A percentile compares a stretch with the other conserved stretches of the same genome.
These are phyloP conservation scores for Lactifluus pinguis DNA, from an alignment of 768 basidiomycete species.

Conservation along the genomic window DNA sequence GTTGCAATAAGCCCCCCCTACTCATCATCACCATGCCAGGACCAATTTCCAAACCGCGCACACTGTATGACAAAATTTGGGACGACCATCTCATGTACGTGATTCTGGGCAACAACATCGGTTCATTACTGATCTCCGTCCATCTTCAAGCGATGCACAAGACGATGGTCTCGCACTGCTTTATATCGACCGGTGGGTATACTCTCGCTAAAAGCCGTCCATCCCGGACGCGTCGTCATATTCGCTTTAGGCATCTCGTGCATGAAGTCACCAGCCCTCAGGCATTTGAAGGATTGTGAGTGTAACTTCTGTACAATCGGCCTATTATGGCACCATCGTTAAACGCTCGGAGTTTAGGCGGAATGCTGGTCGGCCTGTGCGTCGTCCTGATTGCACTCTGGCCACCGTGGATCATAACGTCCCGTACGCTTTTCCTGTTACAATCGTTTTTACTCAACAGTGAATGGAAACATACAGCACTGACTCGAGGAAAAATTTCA, in stretches of 20 bases:
- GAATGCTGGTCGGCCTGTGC: constrained; percentile 45
- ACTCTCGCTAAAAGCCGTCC: not conserved
- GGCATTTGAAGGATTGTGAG: constrained; percentile 49
- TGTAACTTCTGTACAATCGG: not conserved
- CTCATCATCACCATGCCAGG: constrained; percentile 39
- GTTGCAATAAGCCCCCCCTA: not conserved
- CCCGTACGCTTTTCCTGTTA: constrained; percentile 27
- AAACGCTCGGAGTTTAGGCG: constrained; percentile 25
- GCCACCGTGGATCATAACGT: constrained; percentile 55
- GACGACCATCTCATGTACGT: constrained; percentile 90
- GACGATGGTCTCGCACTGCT: constrained; percentile 72
- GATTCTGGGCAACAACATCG: not conserved
- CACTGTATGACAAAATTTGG: constrained; percentile 97
- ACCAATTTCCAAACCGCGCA: constrained; percentile 57
- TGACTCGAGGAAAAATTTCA: constrained; percentile 42
- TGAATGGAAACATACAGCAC: constrained; percentile 29
- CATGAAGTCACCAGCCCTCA: constrained; percentile 61
- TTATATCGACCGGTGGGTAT: constrained; percentile 48
- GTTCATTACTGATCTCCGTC: not conserved
- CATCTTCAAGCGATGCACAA: constrained; percentile 46
- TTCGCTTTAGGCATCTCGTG: constrained; percentile 38
- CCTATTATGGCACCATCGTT: not conserved
- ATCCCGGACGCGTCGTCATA: constrained; percentile 6
- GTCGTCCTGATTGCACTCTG: constrained; percentile 55
- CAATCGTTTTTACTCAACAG: not conserved